Evolutionary conservation across 2,329 filamentous ascomycete genomes (phyloP).

Genomic region (Penicillium brevicompactum): DNA sequence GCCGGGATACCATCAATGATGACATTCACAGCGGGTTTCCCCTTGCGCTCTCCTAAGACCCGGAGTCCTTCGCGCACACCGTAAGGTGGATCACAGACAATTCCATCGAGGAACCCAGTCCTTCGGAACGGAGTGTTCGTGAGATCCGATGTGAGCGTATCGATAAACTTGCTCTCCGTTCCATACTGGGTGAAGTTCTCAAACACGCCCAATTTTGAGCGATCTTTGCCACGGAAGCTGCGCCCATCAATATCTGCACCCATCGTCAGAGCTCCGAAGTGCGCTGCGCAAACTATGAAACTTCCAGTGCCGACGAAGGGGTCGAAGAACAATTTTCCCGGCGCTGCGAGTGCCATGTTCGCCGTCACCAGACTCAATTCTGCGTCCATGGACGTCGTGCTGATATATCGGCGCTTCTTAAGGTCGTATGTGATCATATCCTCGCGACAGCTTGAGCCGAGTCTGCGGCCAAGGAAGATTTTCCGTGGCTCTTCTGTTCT

Average conservation of each 20-base stretch:
- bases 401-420: constrained; percentile 92
- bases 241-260: constrained; percentile 94
- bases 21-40: constrained; percentile 54
- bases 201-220: constrained; percentile 45
- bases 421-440: constrained; percentile 76
- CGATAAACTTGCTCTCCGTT: constrained; percentile 66
- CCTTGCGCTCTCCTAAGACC: constrained; percentile 77
- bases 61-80: constrained; percentile 89
- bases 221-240: constrained; percentile 69
- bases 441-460: constrained; percentile 69
- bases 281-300: constrained; percentile 84
- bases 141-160: constrained; percentile 81
- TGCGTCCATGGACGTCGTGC: constrained; percentile 95
- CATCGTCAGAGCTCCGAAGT: constrained; percentile 81
- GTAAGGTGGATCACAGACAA: constrained; percentile 94
- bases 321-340: constrained; percentile 87
- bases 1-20: constrained; percentile 70
- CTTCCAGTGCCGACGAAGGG: constrained; percentile 95
- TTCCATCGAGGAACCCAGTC: constrained; percentile 74
- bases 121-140: constrained; percentile 78
- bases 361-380: constrained; percentile 89
- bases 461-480: constrained; percentile 71
- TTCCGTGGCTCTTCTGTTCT: constrained; percentile 54
- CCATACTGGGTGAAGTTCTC: constrained; percentile 87
- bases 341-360: constrained; percentile 80